phyloP scores from a whole-genome alignment of 2,329 filamentous ascomycete genomes.

The Leptographium galeiforme region DNA sequence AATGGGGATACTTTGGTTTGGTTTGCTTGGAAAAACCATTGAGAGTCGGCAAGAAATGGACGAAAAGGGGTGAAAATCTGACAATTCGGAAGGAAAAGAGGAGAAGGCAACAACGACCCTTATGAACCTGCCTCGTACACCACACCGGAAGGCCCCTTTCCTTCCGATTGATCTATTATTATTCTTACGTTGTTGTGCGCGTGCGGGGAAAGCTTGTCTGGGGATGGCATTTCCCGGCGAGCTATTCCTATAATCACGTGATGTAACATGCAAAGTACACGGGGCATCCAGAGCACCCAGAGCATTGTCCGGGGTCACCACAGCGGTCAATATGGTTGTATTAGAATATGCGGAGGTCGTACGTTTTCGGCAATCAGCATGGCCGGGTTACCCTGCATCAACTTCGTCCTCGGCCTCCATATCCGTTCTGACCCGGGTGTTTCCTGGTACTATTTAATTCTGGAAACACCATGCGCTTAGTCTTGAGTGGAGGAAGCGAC shows the following conservation, averaged over 20 bases:
- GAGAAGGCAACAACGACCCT: not conserved
- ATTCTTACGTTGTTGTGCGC: not conserved
- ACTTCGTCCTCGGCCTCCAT: not conserved
- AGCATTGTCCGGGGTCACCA: too few relatives aligned
- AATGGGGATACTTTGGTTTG: not conserved
- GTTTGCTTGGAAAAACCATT: not conserved
- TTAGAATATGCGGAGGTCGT: not conserved
- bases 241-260: not conserved
- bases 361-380: not conserved
- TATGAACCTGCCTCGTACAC: not conserved
- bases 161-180: not conserved
- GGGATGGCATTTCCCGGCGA: not conserved
- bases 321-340: not conserved
- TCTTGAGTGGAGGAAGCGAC: slow-evolving; percentile 29
- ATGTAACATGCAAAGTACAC: not conserved
- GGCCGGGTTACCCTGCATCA: not conserved
- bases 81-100: not conserved
- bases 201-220: slow-evolving; percentile 1
- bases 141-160: not conserved
- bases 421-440: not conserved
- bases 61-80: not conserved
- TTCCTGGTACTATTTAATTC: slow-evolving; percentile 9
- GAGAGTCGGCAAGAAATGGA: not conserved
- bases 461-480: slow-evolving; percentile 24
- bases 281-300: too few relatives aligned